A percentile compares a stretch with the other conserved stretches of the same genome.
Evolutionary conservation across 306 rosid genomes (phyloP).

Genomic region (Cucumis melo): DNA sequence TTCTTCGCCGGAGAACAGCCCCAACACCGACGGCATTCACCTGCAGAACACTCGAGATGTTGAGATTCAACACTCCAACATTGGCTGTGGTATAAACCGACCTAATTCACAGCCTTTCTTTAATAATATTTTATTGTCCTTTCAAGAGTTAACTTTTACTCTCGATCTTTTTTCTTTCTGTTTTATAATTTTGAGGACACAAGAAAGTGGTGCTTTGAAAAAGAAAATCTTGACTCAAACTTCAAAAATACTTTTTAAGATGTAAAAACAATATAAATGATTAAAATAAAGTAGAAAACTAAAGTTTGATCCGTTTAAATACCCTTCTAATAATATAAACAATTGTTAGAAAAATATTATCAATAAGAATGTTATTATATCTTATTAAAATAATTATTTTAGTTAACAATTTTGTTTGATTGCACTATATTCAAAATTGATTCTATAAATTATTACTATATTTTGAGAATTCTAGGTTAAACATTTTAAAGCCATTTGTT

Average conservation of each 20-base stretch:
- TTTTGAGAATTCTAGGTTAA: too few species aligned
- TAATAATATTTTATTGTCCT: background rate
- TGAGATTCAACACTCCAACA: conserved; percentile 58
- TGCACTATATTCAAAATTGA: too few species aligned
- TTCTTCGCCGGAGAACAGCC: conserved; percentile 68
- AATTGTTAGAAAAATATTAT: too few species aligned
- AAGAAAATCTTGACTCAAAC: background rate
- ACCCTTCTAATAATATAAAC: too few species aligned
- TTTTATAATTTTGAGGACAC: background rate
- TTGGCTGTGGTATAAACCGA: conserved; percentile 46
- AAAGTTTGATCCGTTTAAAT: too few species aligned
- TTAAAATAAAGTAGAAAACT: too few species aligned
- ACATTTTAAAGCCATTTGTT: too few species aligned
- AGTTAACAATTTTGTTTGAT: too few species aligned
- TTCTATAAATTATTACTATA: too few species aligned
- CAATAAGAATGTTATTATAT: too few species aligned
- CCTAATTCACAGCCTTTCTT: background rate
- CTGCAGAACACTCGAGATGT: conserved; percentile 77
- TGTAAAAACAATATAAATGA: too few species aligned
- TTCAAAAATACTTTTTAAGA: background rate
- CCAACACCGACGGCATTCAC: conserved; percentile 93
- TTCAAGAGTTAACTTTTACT: background rate
- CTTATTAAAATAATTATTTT: too few species aligned
- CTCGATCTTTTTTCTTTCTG: background rate
- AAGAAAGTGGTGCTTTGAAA: background rate